Evolutionary conservation across 2,329 filamentous ascomycete genomes (phyloP), one percentile per base, ranked within the genome.

Genomic region (Hypoxylon sp.): DNA sequence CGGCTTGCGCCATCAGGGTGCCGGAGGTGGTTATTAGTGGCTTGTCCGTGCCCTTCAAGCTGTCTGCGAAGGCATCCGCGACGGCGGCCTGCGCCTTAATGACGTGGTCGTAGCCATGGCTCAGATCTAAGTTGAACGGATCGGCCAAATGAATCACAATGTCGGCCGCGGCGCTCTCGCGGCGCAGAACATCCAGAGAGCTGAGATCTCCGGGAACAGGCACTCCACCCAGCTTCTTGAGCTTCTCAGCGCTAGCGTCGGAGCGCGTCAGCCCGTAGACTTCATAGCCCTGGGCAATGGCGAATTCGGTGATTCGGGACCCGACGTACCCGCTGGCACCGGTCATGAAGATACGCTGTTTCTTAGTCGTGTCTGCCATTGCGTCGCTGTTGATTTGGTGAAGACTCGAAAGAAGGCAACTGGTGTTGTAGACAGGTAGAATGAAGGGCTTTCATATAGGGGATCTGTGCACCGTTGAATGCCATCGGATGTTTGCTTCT

Each of bases 101-200:
- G 1, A 77, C 72, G 5, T 72, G 60, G 2, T 74, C 70, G 56
- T 77, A 78, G 36, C 71, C 68, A 38, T 72, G 65, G 69, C 75
- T 74, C 46, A 75, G 68, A 52, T 79, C 63, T 32, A 51, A 41
- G 58, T 32, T 55, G 46, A 67, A 76, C 17, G 79, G 69, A 57
- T 77, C 75, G 3, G 80, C 83, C 5, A 85, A 76, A 65, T 82
- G 80, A 3, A 85, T 72, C 5, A 85, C 80, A n/a, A 77, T 72
- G 60, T 85, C 82, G 5, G 82, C 81, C 9, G 73, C 63, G n/a
- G 76, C 67, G 50, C 78, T 77, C 68, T 83, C 80, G 13, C 65
- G 30, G 1, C 75, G 75, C 3, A 86, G 76, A 2, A 81, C 67
- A 21, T 81, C 78, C 41, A 80, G 75, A 9, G 79, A 73, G 2